phyloP scores from a whole-genome alignment of 352 stramenopile genomes.

The Elongisporangium prolatum region DNA sequence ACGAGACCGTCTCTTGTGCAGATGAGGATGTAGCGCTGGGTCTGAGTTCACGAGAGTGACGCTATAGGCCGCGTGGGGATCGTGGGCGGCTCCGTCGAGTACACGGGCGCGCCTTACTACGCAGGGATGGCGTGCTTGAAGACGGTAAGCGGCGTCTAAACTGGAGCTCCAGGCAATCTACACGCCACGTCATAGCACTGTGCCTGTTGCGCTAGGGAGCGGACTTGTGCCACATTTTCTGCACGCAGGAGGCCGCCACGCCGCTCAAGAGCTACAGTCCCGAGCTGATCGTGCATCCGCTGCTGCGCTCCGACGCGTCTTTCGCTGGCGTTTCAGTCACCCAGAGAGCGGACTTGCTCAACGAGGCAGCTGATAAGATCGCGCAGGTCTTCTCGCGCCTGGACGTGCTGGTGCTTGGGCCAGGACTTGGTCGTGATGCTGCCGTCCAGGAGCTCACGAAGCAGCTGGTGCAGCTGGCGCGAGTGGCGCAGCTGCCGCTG shows the following conservation, averaged over 20 bases:
- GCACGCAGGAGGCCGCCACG: constrained; percentile 89
- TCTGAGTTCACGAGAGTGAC: neutral
- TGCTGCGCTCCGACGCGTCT: constrained; percentile 57
- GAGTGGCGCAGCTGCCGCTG: constrained; percentile 67
- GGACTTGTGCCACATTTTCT: constrained; percentile 96
- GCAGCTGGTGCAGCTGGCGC: constrained; percentile 69
- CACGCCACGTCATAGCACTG: neutral
- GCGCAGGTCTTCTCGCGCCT: constrained; percentile 55
- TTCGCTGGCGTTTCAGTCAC: neutral
- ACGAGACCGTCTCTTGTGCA: neutral
- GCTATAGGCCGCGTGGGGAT: constrained; percentile 85
- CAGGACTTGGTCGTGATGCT: constrained; percentile 89
- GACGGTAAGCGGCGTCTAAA: constrained; percentile 25
- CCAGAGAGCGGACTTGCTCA: constrained; percentile 16
- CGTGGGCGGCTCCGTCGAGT: constrained; percentile 95
- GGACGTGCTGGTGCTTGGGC: constrained; percentile 87
- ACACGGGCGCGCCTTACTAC: constrained; percentile 98
- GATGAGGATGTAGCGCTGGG: neutral
- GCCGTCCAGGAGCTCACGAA: constrained; percentile 79
- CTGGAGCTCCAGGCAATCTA: neutral
- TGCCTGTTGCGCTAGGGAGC: constrained; percentile 56
- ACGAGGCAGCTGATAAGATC: constrained; percentile 41
- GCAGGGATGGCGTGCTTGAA: constrained; percentile 92
- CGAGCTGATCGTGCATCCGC: constrained; percentile 93
- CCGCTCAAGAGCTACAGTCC: constrained; percentile 98